Conservation (phyloP, 2,329 filamentous ascomycete species). For the Albifimbria verrucaria region DNA sequence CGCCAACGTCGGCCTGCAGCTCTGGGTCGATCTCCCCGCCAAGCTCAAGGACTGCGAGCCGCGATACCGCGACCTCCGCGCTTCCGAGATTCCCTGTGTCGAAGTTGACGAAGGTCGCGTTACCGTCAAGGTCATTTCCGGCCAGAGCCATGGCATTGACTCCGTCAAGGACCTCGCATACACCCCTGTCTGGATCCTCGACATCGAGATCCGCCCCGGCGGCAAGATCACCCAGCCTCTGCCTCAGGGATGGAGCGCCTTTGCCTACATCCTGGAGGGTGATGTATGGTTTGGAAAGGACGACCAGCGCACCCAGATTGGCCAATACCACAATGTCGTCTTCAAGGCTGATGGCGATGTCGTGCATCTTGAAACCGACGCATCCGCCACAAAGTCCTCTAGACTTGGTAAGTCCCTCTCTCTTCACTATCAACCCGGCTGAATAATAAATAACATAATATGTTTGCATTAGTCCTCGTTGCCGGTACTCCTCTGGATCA, state of each 20-base stretch:
- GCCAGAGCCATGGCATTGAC: conserved; percentile 78
- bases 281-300: conserved; percentile 60
- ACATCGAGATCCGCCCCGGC: conserved; percentile 76
- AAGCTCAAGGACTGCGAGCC: conserved; percentile 85
- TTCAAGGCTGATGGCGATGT: conserved; percentile 78
- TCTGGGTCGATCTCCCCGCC: conserved; percentile 90
- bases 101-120: conserved; percentile 70
- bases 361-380: conserved; percentile 67
- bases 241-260: conserved; percentile 82
- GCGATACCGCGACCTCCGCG: conserved; percentile 81
- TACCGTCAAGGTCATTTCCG: conserved; percentile 84
- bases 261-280: conserved; percentile 81
- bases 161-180: conserved; percentile 88
- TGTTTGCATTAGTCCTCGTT: conserved; percentile 55
- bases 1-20: conserved; percentile 81
- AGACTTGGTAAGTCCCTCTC: conserved; percentile 40
- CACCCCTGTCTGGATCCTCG: conserved; percentile 94
- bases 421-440: neutral
- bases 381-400: conserved; percentile 55
- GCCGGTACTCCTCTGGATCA: conserved; percentile 79
- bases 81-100: conserved; percentile 74
- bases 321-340: conserved; percentile 82
- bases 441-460: neutral
- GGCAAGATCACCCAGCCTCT: conserved; percentile 72
- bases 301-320: conserved; percentile 49